phyloP scores from a whole-genome alignment of 139 green algal species.

The Picochlorum sp. region DNA sequence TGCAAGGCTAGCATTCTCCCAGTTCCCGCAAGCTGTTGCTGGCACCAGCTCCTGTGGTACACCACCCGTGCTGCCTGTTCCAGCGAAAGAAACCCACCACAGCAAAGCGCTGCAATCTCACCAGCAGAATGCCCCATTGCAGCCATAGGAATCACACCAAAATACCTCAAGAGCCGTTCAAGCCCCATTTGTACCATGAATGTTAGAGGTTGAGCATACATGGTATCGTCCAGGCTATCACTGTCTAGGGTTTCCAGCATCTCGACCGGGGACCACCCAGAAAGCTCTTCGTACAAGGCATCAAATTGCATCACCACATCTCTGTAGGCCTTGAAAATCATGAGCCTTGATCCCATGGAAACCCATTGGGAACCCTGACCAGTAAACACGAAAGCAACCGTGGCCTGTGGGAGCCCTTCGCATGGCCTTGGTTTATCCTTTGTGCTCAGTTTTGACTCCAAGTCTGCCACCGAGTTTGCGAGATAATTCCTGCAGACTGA shows the following conservation, averaged over 20 bases:
- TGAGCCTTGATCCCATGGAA: background rate
- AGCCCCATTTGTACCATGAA: background rate
- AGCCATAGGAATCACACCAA: background rate
- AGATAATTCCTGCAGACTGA: too few relatives aligned
- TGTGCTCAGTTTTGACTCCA: too few relatives aligned
- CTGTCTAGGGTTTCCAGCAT: background rate
- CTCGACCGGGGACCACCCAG: background rate
- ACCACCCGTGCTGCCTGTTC: background rate
- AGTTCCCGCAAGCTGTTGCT: background rate
- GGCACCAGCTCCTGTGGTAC: background rate
- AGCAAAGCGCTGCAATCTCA: background rate
- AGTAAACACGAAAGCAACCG: background rate
- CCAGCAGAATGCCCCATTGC: background rate
- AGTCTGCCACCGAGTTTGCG: too few relatives aligned
- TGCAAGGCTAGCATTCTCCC: background rate
- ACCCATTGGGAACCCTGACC: background rate
- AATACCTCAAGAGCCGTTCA: background rate
- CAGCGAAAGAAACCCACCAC: background rate
- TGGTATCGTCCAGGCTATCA: background rate
- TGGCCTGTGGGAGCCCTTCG: too few relatives aligned
- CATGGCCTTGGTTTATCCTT: too few relatives aligned
- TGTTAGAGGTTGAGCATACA: background rate
- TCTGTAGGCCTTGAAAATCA: background rate
- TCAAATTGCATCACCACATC: background rate
- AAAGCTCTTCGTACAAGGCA: background rate